Evolutionary conservation across 2,329 filamentous ascomycete species (phyloP), one percentile per base, ranked within the genome.

Genomic region (Berkeleyomyces basicola): DNA sequence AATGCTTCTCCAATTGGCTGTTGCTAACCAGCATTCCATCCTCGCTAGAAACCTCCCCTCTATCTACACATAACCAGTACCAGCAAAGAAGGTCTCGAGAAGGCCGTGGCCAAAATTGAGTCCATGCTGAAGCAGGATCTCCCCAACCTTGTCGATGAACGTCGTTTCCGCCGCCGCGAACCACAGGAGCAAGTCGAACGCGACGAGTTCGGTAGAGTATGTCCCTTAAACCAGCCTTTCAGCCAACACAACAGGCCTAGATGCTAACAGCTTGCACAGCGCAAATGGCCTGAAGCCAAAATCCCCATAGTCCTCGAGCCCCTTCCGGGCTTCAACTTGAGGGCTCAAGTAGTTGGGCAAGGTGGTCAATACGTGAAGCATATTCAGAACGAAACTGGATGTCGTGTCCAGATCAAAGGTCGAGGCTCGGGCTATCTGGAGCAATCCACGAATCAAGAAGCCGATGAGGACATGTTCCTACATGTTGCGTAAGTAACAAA

Each of bases 221-320:
- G 63, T 47, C 4, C 42, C 42, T 11, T 43, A 11, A 23, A 14
- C 49, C 31, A 7, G 33, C 16, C 49, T 33, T 33, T 55, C n/a
- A 47, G 44, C 31, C 36, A 37, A 10, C 33, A n/a, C 42, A 43
- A 37, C 6, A 23, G 23, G 16, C n/a, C 40, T 44, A 11, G 44
- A 23, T 61, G 51, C 65, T 66, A 59, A 66, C 63, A 65, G 66
- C 62, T 64, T 43, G 9, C 23, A 14, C 49, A 95, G 90, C 90
- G 91, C 68, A 99, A 97, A 88, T 99, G 93, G 93, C 92, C 93
- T 0, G 93, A 97, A 71, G 90, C 96, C 75, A 90, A 88, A 69
- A 95, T 99, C 59, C 86, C 90, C 1, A 91, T 99, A 68, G 84
- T 85, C 66, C 83, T 99, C 63, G 93, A 97, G 68, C 88, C 92